Evolutionary conservation across 352 stramenopile species (phyloP), one percentile per base, ranked within the genome.

Genomic region (Phytophthora sansomeana): DNA sequence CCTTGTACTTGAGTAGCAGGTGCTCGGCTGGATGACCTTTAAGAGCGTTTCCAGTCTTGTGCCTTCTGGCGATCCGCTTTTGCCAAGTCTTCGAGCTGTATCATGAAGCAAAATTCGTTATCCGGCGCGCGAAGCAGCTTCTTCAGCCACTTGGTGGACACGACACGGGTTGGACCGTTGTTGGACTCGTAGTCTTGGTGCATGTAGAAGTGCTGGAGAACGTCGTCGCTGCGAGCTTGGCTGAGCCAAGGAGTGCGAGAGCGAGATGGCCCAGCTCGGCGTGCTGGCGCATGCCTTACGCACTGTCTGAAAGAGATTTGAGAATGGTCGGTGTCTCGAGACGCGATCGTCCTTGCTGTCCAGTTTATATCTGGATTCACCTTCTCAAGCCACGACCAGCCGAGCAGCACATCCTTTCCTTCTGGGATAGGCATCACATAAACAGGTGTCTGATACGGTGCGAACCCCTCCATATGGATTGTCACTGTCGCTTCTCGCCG

Each of bases 81-180:
- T 26, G 6, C 35, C 32, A 3, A 11, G 11, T 21, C 10, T 8
- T 52, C 57, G 9, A 17, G 14, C 16, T 56, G 49, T 2, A 56
- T 41, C 24, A 67, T 11, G 42, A 67, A 67, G 24, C 42, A 67
- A 26, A 60, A 67, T 13, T 67, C 59, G 13, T 51, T 50, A 6
- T 55, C 35, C 1, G 19, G 9, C 1, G 30, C 33, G 0, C 28
- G 14, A 1, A 60, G 42, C 19, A 60, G 10, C 10, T 50, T 14
- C 21, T 58, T 65, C 19, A 58, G 17, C 3, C 17, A 38, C 19
- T 66, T 58, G 1, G 9, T 21, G 1, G 49, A 32, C 2, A 56
- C 49, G 16, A 56, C 30, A 17, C 49, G 49, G 4, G 58, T 58
- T 1, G 19, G 19, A 9, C 58, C 48, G 9, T 4, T 24, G 7